Evolutionary conservation across 23 red algal genomes (phyloP), one percentile per base, ranked within the genome.

Genomic region (Gracilaria caudata): DNA sequence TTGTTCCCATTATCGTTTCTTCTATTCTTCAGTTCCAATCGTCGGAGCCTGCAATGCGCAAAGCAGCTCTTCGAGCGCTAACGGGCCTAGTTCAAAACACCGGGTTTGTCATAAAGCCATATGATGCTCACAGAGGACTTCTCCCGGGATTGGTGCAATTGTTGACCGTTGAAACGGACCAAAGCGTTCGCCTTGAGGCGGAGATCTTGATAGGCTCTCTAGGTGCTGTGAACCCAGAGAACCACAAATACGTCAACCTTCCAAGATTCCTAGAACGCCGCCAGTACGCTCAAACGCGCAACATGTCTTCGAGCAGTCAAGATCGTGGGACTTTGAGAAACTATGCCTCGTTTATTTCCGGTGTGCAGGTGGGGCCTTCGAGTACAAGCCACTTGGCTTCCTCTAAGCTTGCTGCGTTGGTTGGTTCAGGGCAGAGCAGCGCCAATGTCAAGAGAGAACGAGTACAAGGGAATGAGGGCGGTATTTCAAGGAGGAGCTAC

Each of bases 141-240:
- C 82, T 99, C 20, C 80, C 97, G 37, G 76, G 65, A 12, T 73
- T 99, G 40, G 61, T 99, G 21, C 80, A 87, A 34, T 57, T 78
- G 0, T 64, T 99, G 21, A 86, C 79, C 1, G 78, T 71, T 11
- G 97, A 95, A 83, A 79, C 56, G n/a, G 90, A 99, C 77, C 49
- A 64, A 35, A 34, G 56, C 20, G 90, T 99, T 34, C 82, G 97
- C 3, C 76, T 94, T 19, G 93, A 90, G 32, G 84, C 92, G 21
- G 88, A 94, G 66, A 72, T 92, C 19, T 39, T 94, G 46, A 73
- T 99, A 8, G 97, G 97, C 7, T 94, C 92, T 23, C 51, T 99
- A 1, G 97, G 97, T 0, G 97, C 97, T 26, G 81, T 95, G 26
- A 88, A 99, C 64, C 97, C 97, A n/a, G 81, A 88, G 32, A 88